Conservation (phyloP, 73 alveolate species). For the Tetrahymena elliotti region DNA sequence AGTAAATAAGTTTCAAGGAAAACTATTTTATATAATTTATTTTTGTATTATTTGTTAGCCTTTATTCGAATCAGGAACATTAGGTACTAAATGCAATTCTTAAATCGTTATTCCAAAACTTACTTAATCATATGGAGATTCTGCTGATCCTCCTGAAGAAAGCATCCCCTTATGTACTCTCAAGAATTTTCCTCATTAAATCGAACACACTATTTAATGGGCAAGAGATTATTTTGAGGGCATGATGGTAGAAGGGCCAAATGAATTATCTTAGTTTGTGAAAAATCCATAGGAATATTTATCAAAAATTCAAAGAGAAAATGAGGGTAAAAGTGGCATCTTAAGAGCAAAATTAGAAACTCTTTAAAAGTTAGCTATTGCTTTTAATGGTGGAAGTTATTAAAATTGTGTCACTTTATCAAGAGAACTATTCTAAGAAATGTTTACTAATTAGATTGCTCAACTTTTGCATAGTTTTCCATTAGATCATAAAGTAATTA, state of each 20-base stretch:
- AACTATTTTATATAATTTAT: neutral
- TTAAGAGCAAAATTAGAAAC: conserved; percentile 57
- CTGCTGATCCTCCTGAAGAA: conserved; percentile 85
- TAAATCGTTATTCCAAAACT: conserved; percentile 79
- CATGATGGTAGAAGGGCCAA: conserved; percentile 57
- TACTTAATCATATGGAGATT: conserved; percentile 81
- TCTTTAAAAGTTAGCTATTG: conserved; percentile 57
- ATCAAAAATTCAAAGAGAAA: conserved; percentile 48
- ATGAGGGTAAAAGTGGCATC: neutral
- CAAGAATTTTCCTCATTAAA: conserved; percentile 95
- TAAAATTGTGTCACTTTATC: conserved; percentile 66
- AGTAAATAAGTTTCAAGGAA: neutral
- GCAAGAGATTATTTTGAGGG: conserved; percentile 92
- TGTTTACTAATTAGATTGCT: conserved; percentile 53
- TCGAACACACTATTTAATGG: conserved; percentile 99
- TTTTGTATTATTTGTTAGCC: conserved; percentile 16
- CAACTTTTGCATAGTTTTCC: conserved; percentile 75
- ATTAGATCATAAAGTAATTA: conserved; percentile 47
- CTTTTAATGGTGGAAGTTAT: conserved; percentile 55
- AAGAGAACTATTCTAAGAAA: conserved; percentile 48
- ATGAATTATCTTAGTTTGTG: conserved; percentile 48
- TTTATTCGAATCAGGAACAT: conserved; percentile 95
- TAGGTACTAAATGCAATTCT: conserved; percentile 89
- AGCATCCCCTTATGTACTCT: conserved; percentile 92
- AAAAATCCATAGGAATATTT: conserved; percentile 66